Conservation (phyloP, 768 basidiomycete genomes). For the Boletus patriciae region DNA sequence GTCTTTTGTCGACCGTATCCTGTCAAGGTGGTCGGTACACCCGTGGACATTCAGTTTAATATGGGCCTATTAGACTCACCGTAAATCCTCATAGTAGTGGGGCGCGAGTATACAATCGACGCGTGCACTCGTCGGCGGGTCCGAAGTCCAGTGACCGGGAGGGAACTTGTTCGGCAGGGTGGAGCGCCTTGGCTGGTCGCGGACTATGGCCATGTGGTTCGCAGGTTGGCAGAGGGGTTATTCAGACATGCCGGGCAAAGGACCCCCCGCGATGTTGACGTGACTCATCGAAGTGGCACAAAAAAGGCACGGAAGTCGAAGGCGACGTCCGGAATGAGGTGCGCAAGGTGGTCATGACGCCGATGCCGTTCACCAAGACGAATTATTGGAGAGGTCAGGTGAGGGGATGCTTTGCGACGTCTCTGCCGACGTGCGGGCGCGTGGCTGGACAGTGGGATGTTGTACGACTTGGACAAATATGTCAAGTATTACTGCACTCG, state of each 20-base stretch:
- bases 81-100: too few relatives aligned
- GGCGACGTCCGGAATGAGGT: conserved; percentile 84
- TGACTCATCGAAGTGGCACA: conserved; percentile 83
- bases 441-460: not conserved
- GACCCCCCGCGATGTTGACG: too few relatives aligned
- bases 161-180: too few relatives aligned
- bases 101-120: too few relatives aligned
- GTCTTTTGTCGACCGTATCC: conserved; percentile 90
- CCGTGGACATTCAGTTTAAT: conserved; percentile 71
- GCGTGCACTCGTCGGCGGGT: too few relatives aligned
- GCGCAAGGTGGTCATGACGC: conserved; percentile 68
- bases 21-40: conserved; percentile 65
- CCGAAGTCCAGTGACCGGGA: too few relatives aligned
- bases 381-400: conserved; percentile 72
- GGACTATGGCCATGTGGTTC: too few relatives aligned
- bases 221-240: too few relatives aligned
- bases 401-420: not conserved
- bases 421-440: not conserved
- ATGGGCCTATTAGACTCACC: too few relatives aligned
- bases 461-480: not conserved
- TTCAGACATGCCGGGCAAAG: too few relatives aligned
- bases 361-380: conserved; percentile 87
- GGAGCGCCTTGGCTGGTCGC: too few relatives aligned
- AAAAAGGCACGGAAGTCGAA: conserved; percentile 82
- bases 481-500: too few relatives aligned